Base-by-base conservation (phyloP, 1,139 yeast genomes). In the Eremothecium sinecaudum region DNA sequence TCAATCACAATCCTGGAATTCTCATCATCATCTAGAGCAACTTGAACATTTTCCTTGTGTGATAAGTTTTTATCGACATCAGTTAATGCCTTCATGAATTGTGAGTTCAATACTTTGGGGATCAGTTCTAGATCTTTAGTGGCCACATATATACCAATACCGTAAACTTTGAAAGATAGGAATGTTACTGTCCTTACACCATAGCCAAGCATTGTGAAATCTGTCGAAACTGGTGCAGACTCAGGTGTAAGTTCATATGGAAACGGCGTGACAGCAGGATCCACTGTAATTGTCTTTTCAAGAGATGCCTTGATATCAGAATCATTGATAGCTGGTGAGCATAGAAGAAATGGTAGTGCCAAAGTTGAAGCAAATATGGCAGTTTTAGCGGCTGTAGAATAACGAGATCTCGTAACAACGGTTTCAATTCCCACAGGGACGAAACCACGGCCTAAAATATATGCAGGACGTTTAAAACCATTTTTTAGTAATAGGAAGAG, bases 171-270 rank as follows among this genome's bases (percentile, higher is more conserved):
- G 62, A 87, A 75, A n/a, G 70, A 66, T 25, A 86, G 50, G 50
- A 87, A 82, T 0, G 96, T 81, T 10, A 87, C 96, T 0, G 79
- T 63, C 48, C 97, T 66, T 3, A 78, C 74, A 1, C 97, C 97
- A 38, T 72, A 69, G 0, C 95, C 97, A 9, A 90, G 50, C 30
- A 86, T 56, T 31, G 67, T 60, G 48, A 62, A 77, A 24, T 61
- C 28, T 1, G 46, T 41, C 4, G 43, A 32, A 8, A 54, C 31
- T 4, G 48, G 50, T 17, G 34, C 38, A 2, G 35, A 35, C 2
- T 45, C 44, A 7, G 48, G 42, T 3, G 38, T 36, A 8, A 49
- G 18, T 5, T 33, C 27, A 2, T 56, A 48, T 1, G 81, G 77
- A 42, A 76, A 73, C 2, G 79, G 69, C 23, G 66, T 63, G 18